Evolutionary conservation across 73 alveolate genomes (phyloP).

Genomic region (Effrenium voratum): DNA sequence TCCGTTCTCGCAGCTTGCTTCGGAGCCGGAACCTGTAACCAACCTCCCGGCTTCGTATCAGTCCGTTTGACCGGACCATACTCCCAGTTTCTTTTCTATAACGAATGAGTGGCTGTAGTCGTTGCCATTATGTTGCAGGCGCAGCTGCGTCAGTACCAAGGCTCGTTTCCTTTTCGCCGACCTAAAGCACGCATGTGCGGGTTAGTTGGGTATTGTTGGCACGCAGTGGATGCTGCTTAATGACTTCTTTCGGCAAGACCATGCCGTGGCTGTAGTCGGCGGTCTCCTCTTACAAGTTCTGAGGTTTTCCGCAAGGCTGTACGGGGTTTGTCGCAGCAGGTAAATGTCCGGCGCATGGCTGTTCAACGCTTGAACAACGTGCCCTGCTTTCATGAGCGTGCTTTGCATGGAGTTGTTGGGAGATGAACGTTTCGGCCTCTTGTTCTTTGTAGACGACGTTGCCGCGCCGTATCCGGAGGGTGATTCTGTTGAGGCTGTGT

Average conservation of each 20-base stretch:
- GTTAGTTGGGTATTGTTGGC: not conserved
- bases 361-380: not conserved
- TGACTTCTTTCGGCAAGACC: not conserved
- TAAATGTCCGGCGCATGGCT: not conserved
- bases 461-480: not conserved
- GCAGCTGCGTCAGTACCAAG: conserved; percentile 10
- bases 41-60: too few species aligned
- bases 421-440: not conserved
- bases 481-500: not conserved
- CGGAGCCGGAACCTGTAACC: too few species aligned
- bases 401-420: not conserved
- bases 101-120: not conserved
- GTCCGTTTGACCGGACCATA: too few species aligned
- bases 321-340: too few species aligned
- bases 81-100: too few species aligned
- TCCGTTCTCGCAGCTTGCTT: too few species aligned
- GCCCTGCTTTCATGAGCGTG: not conserved
- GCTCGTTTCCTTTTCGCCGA: not conserved
- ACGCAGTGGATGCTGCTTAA: not conserved
- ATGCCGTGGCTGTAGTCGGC: not conserved
- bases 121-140: conserved; percentile 10
- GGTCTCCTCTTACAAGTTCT: not conserved
- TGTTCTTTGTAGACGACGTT: not conserved
- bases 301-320: not conserved
- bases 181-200: conserved; percentile 9